These are phyloP conservation scores for Apiospora saccharicola DNA, from an alignment of 2,329 filamentous ascomycete genomes.

Conservation along the genomic window DNA sequence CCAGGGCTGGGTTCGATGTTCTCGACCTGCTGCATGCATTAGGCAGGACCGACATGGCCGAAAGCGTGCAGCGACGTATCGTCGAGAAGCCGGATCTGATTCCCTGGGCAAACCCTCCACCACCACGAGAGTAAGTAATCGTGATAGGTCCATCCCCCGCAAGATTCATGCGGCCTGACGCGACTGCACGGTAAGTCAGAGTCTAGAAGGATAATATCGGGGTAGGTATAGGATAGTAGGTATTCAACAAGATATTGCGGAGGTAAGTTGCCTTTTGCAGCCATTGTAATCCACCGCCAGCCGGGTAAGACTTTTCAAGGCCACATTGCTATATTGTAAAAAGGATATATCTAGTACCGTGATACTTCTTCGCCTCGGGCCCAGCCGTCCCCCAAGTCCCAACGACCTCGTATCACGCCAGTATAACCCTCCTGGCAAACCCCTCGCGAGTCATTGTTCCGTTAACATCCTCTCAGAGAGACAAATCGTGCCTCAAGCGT, in stretches of 20 bases:
- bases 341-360: not conserved
- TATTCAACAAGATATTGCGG: not conserved
- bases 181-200: not conserved
- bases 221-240: not conserved
- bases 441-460: not conserved
- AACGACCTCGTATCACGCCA: not conserved
- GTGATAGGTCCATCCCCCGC: too few species aligned
- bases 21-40: not conserved
- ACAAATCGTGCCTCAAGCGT: not conserved
- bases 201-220: not conserved
- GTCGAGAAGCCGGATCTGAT: not conserved
- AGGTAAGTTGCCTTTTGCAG: not conserved
- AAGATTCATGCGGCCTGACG: not conserved
- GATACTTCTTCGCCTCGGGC: not conserved
- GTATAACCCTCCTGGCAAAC: not conserved
- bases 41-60: not conserved
- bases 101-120: not conserved
- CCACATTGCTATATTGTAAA: not conserved
- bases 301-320: not conserved
- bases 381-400: not conserved
- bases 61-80: not conserved
- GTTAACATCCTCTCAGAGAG: not conserved
- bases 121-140: too few species aligned
- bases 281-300: not conserved
- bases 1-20: not conserved